A percentile compares a stretch with the other conserved stretches of the same genome.
Conservation (phyloP, 495 filamentous ascomycete species). For the Aspergillus indologenus region DNA sequence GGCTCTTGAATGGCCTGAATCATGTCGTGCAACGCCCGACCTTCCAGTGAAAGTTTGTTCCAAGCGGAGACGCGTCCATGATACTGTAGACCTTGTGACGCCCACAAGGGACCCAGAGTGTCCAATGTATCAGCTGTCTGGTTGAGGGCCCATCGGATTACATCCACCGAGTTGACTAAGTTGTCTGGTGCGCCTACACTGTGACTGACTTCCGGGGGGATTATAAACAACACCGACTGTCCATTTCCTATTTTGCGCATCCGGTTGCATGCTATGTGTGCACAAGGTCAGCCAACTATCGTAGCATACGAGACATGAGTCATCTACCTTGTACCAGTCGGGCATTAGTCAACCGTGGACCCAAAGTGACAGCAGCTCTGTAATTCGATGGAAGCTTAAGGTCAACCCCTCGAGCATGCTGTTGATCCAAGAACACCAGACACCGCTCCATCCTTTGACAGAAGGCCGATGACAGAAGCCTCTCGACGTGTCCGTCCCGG, state of each 20-base stretch:
- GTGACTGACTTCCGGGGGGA: conserved; percentile 44
- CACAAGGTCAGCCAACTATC: neutral
- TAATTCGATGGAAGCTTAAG: conserved; percentile 53
- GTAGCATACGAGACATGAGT: no score
- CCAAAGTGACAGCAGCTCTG: conserved; percentile 64
- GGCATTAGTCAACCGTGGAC: conserved; percentile 63
- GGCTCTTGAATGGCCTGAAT: conserved; percentile 15
- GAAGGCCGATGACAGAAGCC: conserved; percentile 57
- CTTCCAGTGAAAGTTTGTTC: neutral
- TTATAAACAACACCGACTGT: conserved; percentile 55
- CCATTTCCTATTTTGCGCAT: conserved; percentile 57
- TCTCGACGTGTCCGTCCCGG: conserved; percentile 44
- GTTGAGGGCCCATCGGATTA: conserved; percentile 10
- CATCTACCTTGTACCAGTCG: conserved; percentile 63
- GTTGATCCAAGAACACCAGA: conserved; percentile 68
- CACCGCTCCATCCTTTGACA: conserved; percentile 19
- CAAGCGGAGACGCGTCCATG: neutral
- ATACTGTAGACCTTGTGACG: conserved; percentile 14
- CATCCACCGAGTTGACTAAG: conserved; percentile 8
- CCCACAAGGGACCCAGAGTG: conserved; percentile 12
- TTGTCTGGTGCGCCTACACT: neutral
- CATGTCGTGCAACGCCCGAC: neutral
- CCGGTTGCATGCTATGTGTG: conserved; percentile 57
- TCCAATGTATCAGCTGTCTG: conserved; percentile 14
- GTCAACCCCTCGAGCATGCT: conserved; percentile 69